Evolutionary conservation across 345 rosid genomes (phyloP), one percentile per base, ranked within the genome.

Genomic region (Hibiscus syriacus): DNA sequence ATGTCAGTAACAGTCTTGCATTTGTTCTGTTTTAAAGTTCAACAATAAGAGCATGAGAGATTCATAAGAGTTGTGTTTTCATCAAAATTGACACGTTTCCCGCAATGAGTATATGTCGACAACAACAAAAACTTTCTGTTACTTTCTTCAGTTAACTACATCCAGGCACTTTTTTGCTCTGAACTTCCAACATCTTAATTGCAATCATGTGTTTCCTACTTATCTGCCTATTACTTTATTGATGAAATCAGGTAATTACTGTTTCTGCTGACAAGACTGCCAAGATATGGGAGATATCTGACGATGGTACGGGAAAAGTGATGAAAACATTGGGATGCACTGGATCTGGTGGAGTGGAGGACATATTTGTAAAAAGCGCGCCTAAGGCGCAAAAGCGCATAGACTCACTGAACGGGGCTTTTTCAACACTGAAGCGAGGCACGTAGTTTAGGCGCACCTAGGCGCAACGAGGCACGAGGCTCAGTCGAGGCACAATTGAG

Each of bases 191-290:
- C n/a, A n/a, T 43, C 30, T 49, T 49, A 20, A 46, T 41, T 34
- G 3, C 9, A 30, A 52, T 49, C 5, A 16, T 41, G 12, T 69
- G 62, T 69, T 70, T 57, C 72, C 61, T 55, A 64, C 53, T 39
- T 17, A 67, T 73, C 25, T 60, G 20, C 72, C 20, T 30, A 45
- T 14, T 11, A 27, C 56, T 32, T 48, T 30, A 13, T 49, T 32
- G 34, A 49, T 70, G 49, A 32, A 46, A 46, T 53, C 71, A 89
- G 92, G 81, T 89, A 50, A 63, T 89, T 2, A 87, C 96, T 2
- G 96, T 79, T 49, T 89, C 96, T 64, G 92, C 96, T 61, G 96
- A 87, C 76, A 89, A 87, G 81, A 73, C 96, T 60, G 89, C 92
- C 64, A 89, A 89, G 74, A 75, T 87, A 32, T 89, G 92, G 92